Base-by-base conservation (phyloP, 2,329 filamentous ascomycete genomes). In the Arthrinium phaeospermum region DNA sequence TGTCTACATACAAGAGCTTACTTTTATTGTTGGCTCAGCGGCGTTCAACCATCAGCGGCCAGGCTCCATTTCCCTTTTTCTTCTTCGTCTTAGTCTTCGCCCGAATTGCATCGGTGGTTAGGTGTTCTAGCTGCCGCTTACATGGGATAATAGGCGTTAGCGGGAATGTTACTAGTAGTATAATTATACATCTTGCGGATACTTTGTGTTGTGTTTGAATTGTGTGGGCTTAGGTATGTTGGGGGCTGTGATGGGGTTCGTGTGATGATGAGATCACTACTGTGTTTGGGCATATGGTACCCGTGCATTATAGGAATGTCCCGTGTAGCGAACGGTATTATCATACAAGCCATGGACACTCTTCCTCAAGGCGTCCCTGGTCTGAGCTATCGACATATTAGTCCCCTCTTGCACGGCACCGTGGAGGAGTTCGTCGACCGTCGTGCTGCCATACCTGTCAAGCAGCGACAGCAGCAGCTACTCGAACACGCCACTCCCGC, bases 81-180 rank as follows among this genome's bases (percentile, higher is more conserved):
- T 19, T 14, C 51, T n/a, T n/a, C n/a, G n/a, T n/a, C n/a, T n/a
- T n/a, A n/a, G 37, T 41, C 8, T 37, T 41, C 57, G 30, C 30
- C 57, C 57, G 37, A 8, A 64, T 64, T 41, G 57, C 57, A 64
- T 64, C 34, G 57, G 57, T n/a, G 57, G 57, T 64, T 22, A 41
- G 37, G 37, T 41, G 34, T 12, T n/a, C 30, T 37, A 34, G n/a
- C 34, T 41, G n/a, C 34, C 34, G 27, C 22, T 64, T 34, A 41
- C 57, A 64, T 64, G 57, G 57, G n/a, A 64, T 7, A 22, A 64
- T 24, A 34, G 53, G 57, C 34, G 34, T 41, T n/a, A 64, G 57
- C 34, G 57, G 34, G n/a, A 41, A 41, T 64, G 22, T 37, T 8
- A n/a, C 4, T 64, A 41, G 16, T 41, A 41, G 57, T 64, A 64